Conservation (phyloP, 139 green algal species). For the Closterium sp. region DNA sequence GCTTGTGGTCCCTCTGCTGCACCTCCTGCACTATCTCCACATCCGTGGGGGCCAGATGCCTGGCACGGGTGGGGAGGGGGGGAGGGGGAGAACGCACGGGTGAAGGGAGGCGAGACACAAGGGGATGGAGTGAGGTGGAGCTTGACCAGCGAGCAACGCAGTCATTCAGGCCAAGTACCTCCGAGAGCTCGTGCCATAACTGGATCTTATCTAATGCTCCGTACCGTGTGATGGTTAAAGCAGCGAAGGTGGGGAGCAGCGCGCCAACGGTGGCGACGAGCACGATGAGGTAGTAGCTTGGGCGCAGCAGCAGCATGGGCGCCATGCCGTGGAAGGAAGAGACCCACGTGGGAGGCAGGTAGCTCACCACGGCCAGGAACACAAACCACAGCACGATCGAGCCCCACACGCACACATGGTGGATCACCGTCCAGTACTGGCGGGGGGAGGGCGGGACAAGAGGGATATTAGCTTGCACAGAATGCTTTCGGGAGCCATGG, state of each 20-base stretch:
- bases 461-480: no score
- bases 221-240: not conserved
- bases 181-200: no score
- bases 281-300: conserved; percentile 32
- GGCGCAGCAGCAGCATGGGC: not conserved
- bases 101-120: no score
- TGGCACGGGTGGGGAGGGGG: no score
- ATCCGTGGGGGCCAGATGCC: not conserved
- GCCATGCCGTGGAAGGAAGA: not conserved
- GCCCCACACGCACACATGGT: conserved; percentile 53
- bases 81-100: no score
- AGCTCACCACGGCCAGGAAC: conserved; percentile 47
- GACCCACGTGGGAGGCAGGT: not conserved
- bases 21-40: not conserved
- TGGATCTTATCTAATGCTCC: no score
- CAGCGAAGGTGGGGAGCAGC: conserved; percentile 26
- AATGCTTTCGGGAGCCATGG: no score
- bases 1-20: not conserved
- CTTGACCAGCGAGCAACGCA: no score
- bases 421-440: conserved; percentile 50
- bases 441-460: not conserved
- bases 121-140: no score
- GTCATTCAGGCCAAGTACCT: no score
- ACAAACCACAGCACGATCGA: conserved; percentile 50
- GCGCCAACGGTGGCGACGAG: conserved; percentile 4